Conservation (phyloP, 306 rosid genomes). For the Malus sylvestris region DNA sequence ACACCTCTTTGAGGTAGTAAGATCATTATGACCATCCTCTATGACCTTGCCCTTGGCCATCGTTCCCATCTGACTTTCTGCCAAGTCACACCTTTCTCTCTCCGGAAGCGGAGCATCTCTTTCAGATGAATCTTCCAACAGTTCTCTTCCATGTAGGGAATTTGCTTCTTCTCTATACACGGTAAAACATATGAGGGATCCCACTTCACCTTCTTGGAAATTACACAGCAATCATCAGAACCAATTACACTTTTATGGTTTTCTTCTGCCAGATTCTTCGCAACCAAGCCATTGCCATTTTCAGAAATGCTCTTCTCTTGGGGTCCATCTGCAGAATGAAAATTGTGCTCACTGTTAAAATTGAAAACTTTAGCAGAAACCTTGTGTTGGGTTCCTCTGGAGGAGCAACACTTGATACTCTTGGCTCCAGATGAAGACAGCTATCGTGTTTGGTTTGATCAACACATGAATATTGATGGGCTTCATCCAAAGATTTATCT, state of each 20-base stretch:
- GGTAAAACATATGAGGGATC: slow-evolving; percentile 13
- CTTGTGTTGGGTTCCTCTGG: slow-evolving; percentile 5
- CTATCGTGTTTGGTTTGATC: neutral
- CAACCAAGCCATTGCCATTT: neutral
- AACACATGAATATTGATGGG: neutral
- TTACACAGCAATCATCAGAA: slow-evolving; percentile 19
- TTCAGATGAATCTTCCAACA: slow-evolving; percentile 23
- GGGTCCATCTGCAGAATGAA: slow-evolving; percentile 20
- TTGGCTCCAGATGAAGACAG: slow-evolving; percentile 19
- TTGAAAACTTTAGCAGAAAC: slow-evolving; percentile 3
- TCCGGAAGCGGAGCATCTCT: slow-evolving; percentile 1
- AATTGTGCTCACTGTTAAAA: slow-evolving; percentile 19
- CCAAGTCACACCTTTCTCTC: slow-evolving; percentile 14
- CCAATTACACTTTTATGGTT: slow-evolving; percentile 3
- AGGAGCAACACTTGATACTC: slow-evolving; percentile 9
- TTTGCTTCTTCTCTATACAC: slow-evolving; percentile 18
- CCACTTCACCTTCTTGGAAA: slow-evolving; percentile 34
- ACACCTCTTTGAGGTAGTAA: slow-evolving; percentile 23
- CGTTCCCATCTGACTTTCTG: slow-evolving; percentile 13
- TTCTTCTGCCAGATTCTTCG: neutral
- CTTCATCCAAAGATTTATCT: neutral
- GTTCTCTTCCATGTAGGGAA: slow-evolving; percentile 20
- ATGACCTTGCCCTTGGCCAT: slow-evolving; percentile 1
- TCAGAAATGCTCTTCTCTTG: slow-evolving; percentile 2
- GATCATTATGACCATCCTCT: slow-evolving; percentile 21